Evolutionary conservation across 1,284 basidiomycete species (phyloP).

Genomic region (Cutaneotrichosporon mucoides): DNA sequence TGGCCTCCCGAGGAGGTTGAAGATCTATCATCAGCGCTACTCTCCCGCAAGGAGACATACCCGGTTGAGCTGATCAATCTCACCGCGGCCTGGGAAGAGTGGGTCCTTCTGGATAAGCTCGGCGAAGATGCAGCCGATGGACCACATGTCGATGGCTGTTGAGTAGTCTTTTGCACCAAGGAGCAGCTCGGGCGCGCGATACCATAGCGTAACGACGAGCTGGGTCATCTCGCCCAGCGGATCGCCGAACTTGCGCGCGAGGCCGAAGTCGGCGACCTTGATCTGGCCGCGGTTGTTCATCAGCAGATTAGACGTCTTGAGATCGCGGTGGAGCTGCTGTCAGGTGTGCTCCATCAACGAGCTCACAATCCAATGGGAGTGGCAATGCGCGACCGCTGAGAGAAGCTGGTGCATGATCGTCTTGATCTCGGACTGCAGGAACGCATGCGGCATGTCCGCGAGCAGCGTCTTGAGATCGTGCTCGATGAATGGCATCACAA

Average conservation of each 20-base stretch:
- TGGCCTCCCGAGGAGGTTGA: slow-evolving; percentile 85
- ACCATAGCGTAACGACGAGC: slow-evolving; percentile 59
- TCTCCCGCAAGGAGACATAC: slow-evolving; percentile 43
- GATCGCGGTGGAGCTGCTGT: slow-evolving; percentile 73
- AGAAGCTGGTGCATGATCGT: slow-evolving; percentile 89
- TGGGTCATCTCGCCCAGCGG: slow-evolving; percentile 91
- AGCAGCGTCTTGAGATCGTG: slow-evolving; percentile 97
- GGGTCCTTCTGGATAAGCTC: slow-evolving; percentile 92
- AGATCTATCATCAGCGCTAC: slow-evolving; percentile 54
- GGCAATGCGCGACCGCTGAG: slow-evolving; percentile 88
- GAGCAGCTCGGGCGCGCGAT: slow-evolving; percentile 78
- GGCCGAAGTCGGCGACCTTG: slow-evolving; percentile 91
- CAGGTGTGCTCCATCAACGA: neutral
- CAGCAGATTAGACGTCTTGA: slow-evolving; percentile 95
- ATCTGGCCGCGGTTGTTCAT: slow-evolving; percentile 99
- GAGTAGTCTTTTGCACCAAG: slow-evolving; percentile 86
- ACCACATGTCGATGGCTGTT: slow-evolving; percentile 96
- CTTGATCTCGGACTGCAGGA: slow-evolving; percentile 96
- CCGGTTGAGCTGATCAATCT: slow-evolving; percentile 86
- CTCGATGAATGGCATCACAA: slow-evolving; percentile 99
- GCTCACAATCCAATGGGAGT: slow-evolving; percentile 81
- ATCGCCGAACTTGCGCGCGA: slow-evolving; percentile 70
- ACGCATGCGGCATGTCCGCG: slow-evolving; percentile 87
- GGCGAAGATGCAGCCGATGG: slow-evolving; percentile 91
- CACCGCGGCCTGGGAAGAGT: slow-evolving; percentile 90